A percentile compares a stretch with the other conserved stretches of the same genome.
These are phyloP conservation scores for Rhododendron vialii DNA, from an alignment of 148 eudicot genomes.

Conservation along the genomic window DNA sequence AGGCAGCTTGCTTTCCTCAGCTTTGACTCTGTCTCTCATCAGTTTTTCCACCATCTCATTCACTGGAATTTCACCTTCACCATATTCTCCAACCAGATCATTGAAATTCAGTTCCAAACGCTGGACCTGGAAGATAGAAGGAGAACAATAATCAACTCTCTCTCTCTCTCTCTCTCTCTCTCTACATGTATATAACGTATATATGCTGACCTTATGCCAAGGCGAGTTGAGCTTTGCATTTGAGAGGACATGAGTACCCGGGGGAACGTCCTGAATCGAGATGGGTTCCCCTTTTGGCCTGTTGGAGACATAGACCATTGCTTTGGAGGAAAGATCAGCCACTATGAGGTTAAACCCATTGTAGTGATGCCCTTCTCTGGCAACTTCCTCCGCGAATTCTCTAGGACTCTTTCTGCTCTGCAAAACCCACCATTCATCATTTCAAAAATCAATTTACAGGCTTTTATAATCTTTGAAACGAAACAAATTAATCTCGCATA, in stretches of 20 bases:
- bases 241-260: slow-evolving; percentile 65
- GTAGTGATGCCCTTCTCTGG: slow-evolving; percentile 48
- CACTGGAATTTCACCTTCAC: slow-evolving; percentile 40
- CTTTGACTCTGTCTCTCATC: slow-evolving; percentile 57
- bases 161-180: background rate
- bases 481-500: background rate
- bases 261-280: slow-evolving; percentile 41
- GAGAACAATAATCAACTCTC: background rate
- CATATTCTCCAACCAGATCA: slow-evolving; percentile 24
- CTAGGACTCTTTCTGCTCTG: slow-evolving; percentile 55
- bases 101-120: slow-evolving; percentile 44
- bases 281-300: slow-evolving; percentile 46
- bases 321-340: slow-evolving; percentile 47
- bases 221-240: slow-evolving; percentile 67
- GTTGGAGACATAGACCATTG: slow-evolving; percentile 68
- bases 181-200: background rate
- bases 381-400: slow-evolving; percentile 54
- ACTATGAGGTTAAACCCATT: slow-evolving; percentile 66
- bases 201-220: slow-evolving; percentile 56
- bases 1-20: slow-evolving; percentile 53
- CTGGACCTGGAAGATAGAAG: slow-evolving; percentile 33
- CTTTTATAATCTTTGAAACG: background rate
- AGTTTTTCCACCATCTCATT: slow-evolving; percentile 52
- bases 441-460: background rate
- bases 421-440: background rate